Base-by-base conservation (phyloP, 257 asterid species). In the Nemophila menziesii region DNA sequence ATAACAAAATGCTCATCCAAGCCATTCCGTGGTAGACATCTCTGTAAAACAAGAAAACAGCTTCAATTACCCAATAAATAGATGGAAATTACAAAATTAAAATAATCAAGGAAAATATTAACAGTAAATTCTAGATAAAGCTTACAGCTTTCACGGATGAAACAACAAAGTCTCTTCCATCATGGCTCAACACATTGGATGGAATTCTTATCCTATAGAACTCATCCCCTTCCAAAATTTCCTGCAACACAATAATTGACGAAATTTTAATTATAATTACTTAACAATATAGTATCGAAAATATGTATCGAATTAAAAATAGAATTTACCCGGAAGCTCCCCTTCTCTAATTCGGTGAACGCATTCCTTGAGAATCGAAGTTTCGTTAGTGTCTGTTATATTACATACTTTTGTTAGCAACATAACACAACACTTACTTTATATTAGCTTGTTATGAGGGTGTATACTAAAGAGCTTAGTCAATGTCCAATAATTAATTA, bases 81-180 rank as follows among this genome's bases (percentile, higher is more conserved):
- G 11, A 41, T 22, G 10, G 2, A 18, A 8, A 41, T 2, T 8
- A 8, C 22, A 19, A 37, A 12, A 12, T n/a, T 3, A 37, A 37
- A 37, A 37, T 2, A 19, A 41, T 18, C 9, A 22, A 14, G 5
- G 16, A 9, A 17, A 13, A 16, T 40, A 11, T 16, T 3, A 41
- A 3, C 19, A 39, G 36, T 11, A 33, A 26, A 11, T 20, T 8
- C 13, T 17, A 16, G 36, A 24, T 24, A 11, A 53, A 58, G 63
- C 84, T 57, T 67, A 90, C 99, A 53, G 96, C 99, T 66, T 77
- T 90, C 42, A 81, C 86, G 1, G 99, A 77, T 33, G 99, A 85
- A 48, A 85, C 45, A 44, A 79, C 66, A 43, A 72, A 73, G 51
- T 75, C 86, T 54, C 78, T 77, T 26, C 96, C 96, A 29, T 85